Conservation (phyloP, 2,329 filamentous ascomycete species). For the Botrytis galanthina region DNA sequence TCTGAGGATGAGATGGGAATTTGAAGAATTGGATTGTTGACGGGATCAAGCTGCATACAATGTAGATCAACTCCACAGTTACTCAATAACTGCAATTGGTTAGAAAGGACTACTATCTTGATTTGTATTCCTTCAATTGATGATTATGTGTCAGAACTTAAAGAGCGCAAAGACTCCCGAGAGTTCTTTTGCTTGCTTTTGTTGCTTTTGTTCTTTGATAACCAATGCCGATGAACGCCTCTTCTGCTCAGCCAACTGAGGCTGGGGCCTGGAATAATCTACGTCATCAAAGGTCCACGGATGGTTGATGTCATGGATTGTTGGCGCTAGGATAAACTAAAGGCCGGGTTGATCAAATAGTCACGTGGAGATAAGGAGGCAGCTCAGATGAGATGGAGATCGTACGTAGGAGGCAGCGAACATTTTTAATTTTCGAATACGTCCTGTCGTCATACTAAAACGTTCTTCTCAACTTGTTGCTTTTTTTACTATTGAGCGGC, state of each 20-base stretch:
- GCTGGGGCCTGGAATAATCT: background rate
- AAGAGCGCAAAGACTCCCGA: background rate
- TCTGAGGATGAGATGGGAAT: background rate
- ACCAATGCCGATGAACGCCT: background rate
- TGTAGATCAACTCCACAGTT: slow-evolving; percentile 11
- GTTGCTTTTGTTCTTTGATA: background rate
- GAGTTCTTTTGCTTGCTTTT: slow-evolving; percentile 5
- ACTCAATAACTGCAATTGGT: background rate
- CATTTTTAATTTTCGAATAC: background rate
- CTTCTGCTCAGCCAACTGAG: background rate
- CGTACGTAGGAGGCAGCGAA: background rate
- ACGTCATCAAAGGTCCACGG: slow-evolving; percentile 8
- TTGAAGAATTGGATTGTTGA: slow-evolving; percentile 14
- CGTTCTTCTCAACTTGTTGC: background rate
- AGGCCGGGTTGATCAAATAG: fast-evolving
- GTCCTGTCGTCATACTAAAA: background rate
- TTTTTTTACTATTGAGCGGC: background rate
- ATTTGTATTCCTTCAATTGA: background rate
- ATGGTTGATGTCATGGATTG: background rate
- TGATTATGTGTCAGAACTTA: slow-evolving; percentile 8
- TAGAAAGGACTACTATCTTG: background rate
- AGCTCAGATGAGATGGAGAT: background rate
- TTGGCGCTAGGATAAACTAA: background rate
- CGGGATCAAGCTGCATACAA: slow-evolving; percentile 14
- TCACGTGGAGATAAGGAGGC: slow-evolving; percentile 6